Conservation (phyloP, 192 early-diverging fungal genomes). For the Lunasporangiospora selenospora region DNA sequence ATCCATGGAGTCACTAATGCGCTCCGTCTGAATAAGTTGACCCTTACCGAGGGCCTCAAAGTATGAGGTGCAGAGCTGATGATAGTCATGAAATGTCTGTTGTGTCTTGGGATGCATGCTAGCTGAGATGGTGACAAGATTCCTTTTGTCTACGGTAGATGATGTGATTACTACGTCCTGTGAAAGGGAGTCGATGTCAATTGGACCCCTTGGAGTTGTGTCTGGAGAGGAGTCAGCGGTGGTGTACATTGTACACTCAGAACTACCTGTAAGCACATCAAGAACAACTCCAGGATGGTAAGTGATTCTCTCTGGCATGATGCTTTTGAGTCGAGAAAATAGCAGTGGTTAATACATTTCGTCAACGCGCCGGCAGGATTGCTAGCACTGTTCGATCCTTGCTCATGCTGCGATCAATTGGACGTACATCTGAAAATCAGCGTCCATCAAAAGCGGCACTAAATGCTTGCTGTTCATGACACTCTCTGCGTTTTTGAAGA, state of each 20-base stretch:
- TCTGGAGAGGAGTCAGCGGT: neutral
- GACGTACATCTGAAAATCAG: conserved; percentile 6
- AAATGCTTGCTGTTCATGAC: neutral
- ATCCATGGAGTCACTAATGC: neutral
- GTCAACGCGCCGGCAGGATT: neutral
- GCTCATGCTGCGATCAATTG: no score
- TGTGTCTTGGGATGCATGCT: no score
- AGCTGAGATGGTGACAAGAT: no score
- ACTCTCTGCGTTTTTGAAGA: neutral
- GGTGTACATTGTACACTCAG: neutral
- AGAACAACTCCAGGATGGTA: neutral
- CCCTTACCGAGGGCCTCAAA: neutral
- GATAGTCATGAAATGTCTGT: no score
- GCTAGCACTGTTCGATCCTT: no score
- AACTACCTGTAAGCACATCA: neutral
- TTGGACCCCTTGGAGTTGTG: neutral
- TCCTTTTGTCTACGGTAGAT: neutral
- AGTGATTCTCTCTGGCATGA: neutral
- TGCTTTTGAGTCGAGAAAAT: neutral
- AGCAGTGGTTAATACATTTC: no score
- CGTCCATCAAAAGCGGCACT: neutral
- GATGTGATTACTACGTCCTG: neutral
- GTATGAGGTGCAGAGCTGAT: neutral
- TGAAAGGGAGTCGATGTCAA: neutral
- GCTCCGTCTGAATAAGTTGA: neutral